Evolutionary conservation across 192 early-diverging fungal genomes (phyloP), one percentile per base, ranked within the genome.

Genomic region (Pecoramyces ruminantium): DNA sequence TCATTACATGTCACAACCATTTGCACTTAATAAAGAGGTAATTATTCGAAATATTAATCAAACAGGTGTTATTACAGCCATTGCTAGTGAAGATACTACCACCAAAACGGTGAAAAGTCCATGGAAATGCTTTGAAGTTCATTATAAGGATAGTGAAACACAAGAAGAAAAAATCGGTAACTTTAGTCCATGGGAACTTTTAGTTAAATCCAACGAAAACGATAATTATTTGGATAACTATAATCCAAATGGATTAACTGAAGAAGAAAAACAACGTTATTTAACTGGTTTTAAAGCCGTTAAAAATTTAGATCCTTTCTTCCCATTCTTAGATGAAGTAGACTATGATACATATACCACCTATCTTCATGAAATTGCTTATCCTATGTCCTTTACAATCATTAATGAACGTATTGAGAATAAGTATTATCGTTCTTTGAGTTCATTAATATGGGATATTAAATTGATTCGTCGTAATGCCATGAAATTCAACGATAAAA

Each of bases 401-500:
- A 86, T 94, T 16, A 81, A 83, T 25, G 86, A 90, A 29, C 86
- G 93, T 25, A 77, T 93, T 13, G 79, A 83, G 2, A 90, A 84
- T 79, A 83, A 86, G 27, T 93, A 87, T 82, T 94, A 94, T 82
- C 85, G 93, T 13, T 29, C 21, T 18, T 51, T n/a, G 80, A 79
- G 86, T 84, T 91, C 92, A 1, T 87, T 94, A 21, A 81, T 88
- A n/a, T 92, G 88, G 81, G 93, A 94, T 83, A 85, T 94, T 17
- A 85, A 84, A 77, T 82, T 91, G 79, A 89, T 94, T 29, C 86
- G 86, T 42, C 87, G 88, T 30, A 93, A 94, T 85, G 92, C 92
- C 0, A 83, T 89, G 28, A 88, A 86, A 28, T 94, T 90, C 81
- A 94, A 94, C 78, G 87, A 91, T 67, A 67, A 67, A 67, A 3